phyloP scores from a whole-genome alignment of 2,329 filamentous ascomycete species.

The Colletotrichum liaoningense region DNA sequence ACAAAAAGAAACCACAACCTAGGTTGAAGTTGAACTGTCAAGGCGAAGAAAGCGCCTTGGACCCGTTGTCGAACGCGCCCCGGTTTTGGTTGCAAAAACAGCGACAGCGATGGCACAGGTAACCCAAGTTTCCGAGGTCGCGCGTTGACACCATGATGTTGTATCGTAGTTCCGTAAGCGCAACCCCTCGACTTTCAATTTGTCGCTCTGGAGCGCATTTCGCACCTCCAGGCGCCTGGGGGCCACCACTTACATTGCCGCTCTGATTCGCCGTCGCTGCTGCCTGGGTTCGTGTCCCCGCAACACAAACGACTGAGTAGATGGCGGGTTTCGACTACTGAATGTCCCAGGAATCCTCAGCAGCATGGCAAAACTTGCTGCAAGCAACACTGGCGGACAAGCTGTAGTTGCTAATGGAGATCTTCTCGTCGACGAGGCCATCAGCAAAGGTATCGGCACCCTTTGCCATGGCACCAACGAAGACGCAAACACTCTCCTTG shows the following conservation, averaged over 20 bases:
- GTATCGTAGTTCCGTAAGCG: slow-evolving; percentile 6
- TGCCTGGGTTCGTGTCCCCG: not conserved
- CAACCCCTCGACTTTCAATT: not conserved
- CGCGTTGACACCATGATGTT: slow-evolving; percentile 3
- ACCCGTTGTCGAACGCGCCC: slow-evolving; percentile 82
- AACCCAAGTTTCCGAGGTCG: slow-evolving; percentile 67
- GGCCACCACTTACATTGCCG: slow-evolving; percentile 32
- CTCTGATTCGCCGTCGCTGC: not conserved
- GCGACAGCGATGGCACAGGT: slow-evolving; percentile 76
- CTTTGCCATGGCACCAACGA: slow-evolving; percentile 98
- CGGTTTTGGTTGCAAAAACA: slow-evolving; percentile 89
- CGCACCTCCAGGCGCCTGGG: slow-evolving; percentile 32
- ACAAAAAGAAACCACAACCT: slow-evolving; percentile 57
- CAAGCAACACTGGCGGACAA: slow-evolving; percentile 97
- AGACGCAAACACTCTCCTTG: slow-evolving; percentile 96
- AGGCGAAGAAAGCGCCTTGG: slow-evolving; percentile 73
- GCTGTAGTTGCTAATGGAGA: slow-evolving; percentile 98
- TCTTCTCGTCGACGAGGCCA: slow-evolving; percentile 93
- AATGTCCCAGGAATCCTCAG: slow-evolving; percentile 95
- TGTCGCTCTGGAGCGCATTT: not conserved
- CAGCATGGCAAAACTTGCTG: slow-evolving; percentile 99
- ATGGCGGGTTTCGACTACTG: slow-evolving; percentile 66
- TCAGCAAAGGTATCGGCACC: slow-evolving; percentile 96
- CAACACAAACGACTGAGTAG: not conserved
- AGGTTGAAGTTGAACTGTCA: slow-evolving; percentile 76